A percentile compares a stretch with the other conserved stretches of the same genome.
Conservation (phyloP, 164 flowering plant genomes). For the Vitis amurensis region DNA sequence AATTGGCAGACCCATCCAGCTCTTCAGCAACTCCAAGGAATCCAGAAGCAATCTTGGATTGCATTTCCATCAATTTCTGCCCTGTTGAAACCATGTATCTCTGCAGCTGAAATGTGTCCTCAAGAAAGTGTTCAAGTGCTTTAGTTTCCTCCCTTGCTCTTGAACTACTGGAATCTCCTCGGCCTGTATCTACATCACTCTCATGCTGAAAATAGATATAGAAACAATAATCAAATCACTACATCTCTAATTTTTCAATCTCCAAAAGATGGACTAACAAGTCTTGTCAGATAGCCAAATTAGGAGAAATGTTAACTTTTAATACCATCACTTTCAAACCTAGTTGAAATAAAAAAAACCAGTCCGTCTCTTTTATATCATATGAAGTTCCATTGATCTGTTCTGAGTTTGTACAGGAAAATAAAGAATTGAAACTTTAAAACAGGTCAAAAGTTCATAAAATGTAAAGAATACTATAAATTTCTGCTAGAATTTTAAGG, state of each 20-base stretch:
- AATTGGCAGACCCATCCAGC: conserved; percentile 35
- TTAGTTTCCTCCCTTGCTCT: conserved; percentile 51
- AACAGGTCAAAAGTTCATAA: background rate
- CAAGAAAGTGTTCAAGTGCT: conserved; percentile 61
- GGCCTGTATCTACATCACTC: conserved; percentile 25
- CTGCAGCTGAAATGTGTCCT: conserved; percentile 90
- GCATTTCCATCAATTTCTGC: conserved; percentile 78
- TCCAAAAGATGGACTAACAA: too few relatives aligned
- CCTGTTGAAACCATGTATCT: conserved; percentile 91
- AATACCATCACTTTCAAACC: too few relatives aligned
- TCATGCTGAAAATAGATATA: conserved; percentile 46
- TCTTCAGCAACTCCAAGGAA: conserved; percentile 39
- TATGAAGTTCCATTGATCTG: too few relatives aligned
- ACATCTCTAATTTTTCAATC: too few relatives aligned
- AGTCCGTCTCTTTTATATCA: too few relatives aligned
- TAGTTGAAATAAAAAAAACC: too few relatives aligned
- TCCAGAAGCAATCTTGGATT: conserved; percentile 55
- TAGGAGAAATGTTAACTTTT: too few relatives aligned
- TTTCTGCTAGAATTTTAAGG: background rate
- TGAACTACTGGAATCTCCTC: conserved; percentile 20
- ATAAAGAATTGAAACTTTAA: background rate
- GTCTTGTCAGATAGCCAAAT: too few relatives aligned
- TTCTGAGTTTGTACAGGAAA: too few relatives aligned
- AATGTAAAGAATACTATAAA: background rate
- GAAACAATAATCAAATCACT: too few relatives aligned